Conservation (phyloP, 1,139 yeast genomes). For the Pichia kudriavzevii region DNA sequence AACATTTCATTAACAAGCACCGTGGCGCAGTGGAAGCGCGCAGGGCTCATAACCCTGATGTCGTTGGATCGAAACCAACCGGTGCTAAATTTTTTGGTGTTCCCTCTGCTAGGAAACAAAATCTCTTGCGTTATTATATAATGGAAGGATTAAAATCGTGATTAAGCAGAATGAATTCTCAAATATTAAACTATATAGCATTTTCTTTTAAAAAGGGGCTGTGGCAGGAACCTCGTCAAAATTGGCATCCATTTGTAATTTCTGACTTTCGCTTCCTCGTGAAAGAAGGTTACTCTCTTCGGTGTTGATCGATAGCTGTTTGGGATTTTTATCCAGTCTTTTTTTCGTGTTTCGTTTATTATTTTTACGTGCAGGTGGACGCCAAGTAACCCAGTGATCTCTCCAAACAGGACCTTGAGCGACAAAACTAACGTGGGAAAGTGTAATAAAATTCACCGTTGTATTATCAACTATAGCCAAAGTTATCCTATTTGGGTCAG, state of each 20-base stretch:
- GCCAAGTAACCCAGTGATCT: conserved; percentile 22
- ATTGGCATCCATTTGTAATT: neutral
- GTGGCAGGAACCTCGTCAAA: neutral
- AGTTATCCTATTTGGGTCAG: conserved; percentile 32
- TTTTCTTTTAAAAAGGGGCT: conserved; percentile 1
- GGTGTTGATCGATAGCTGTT: neutral
- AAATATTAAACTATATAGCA: too few species aligned
- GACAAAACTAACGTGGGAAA: conserved; percentile 55
- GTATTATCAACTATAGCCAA: conserved; percentile 71
- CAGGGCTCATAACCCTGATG: conserved; percentile 86
- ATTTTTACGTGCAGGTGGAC: conserved; percentile 11
- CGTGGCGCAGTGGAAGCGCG: conserved; percentile 28
- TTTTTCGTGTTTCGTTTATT: neutral
- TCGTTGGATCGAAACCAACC: conserved; percentile 99
- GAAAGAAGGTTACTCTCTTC: neutral
- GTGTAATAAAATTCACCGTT: conserved; percentile 54
- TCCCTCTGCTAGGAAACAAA: neutral
- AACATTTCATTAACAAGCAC: conserved; percentile 13
- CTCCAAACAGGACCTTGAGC: conserved; percentile 30
- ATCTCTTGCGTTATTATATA: too few species aligned
- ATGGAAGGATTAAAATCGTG: too few species aligned
- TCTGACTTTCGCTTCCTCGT: neutral
- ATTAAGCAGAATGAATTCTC: too few species aligned
- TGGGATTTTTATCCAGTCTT: neutral
- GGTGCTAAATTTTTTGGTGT: conserved; percentile 57